These are phyloP conservation scores for Podaxis sp. DNA, from an alignment of 768 basidiomycete species.

Conservation along the genomic window DNA sequence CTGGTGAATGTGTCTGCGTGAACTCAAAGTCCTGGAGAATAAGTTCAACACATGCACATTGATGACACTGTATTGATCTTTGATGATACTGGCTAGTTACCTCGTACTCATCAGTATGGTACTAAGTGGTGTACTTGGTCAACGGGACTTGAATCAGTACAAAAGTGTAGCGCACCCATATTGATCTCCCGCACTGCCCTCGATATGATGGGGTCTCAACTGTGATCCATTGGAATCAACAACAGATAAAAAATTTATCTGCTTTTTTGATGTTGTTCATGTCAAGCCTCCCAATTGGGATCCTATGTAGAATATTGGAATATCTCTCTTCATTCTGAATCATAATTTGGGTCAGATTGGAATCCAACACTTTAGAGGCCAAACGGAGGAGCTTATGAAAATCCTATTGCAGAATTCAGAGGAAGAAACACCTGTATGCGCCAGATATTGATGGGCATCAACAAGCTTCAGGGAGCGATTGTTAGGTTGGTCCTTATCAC, in stretches of 20 bases:
- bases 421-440: too few species aligned
- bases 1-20: background rate
- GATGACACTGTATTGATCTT: background rate
- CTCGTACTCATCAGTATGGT: too few species aligned
- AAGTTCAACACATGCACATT: background rate
- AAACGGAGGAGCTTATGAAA: too few species aligned
- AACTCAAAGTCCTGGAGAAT: background rate
- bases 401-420: too few species aligned
- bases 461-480: too few species aligned
- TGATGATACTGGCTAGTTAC: background rate
- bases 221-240: background rate
- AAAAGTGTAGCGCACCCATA: too few species aligned
- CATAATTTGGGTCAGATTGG: too few species aligned
- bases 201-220: background rate
- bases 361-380: too few species aligned
- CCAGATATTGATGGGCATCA: too few species aligned
- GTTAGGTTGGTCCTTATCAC: too few species aligned
- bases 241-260: background rate
- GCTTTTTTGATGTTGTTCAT: background rate
- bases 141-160: too few species aligned
- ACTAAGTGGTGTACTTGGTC: too few species aligned
- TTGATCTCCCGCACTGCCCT: background rate
- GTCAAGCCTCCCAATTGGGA: background rate
- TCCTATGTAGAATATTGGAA: background rate
- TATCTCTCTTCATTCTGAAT: background rate